These are phyloP conservation scores for Amoebophrya sp. DNA, from an alignment of 169 alveolate genomes.

Conservation along the genomic window DNA sequence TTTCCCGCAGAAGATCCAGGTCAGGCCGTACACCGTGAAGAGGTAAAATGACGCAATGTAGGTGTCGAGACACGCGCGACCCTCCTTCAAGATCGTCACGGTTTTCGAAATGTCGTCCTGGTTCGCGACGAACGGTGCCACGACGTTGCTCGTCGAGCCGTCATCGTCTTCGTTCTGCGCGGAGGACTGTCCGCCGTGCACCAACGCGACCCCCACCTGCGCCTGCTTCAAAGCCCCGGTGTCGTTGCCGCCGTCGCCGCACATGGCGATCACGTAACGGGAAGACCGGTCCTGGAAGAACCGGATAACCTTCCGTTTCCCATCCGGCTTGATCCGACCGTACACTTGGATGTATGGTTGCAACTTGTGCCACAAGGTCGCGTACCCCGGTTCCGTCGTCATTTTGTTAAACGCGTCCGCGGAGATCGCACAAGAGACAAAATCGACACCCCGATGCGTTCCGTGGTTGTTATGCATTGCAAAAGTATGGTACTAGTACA, in stretches of 20 bases:
- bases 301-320: not conserved
- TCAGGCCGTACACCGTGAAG: not conserved
- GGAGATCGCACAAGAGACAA: not conserved
- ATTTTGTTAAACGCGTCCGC: not conserved
- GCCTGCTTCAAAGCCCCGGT: constrained; percentile 22
- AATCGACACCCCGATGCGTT: not conserved
- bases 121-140: not conserved
- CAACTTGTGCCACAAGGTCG: not conserved
- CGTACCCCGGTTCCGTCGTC: not conserved
- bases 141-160: not conserved
- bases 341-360: not conserved
- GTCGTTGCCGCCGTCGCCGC: constrained; percentile 30
- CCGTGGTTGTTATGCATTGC: too few species aligned
- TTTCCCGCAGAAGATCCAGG: not conserved
- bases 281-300: not conserved
- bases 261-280: not conserved
- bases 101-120: not conserved
- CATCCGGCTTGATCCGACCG: constrained; percentile 10
- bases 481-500: too few species aligned
- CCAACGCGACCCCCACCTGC: constrained; percentile 27
- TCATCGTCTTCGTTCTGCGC: not conserved
- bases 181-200: not conserved
- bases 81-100: not conserved
- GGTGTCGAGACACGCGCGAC: not conserved
- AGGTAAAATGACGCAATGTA: not conserved